Conservation (phyloP, 768 basidiomycete genomes). For the Boletales sp. region DNA sequence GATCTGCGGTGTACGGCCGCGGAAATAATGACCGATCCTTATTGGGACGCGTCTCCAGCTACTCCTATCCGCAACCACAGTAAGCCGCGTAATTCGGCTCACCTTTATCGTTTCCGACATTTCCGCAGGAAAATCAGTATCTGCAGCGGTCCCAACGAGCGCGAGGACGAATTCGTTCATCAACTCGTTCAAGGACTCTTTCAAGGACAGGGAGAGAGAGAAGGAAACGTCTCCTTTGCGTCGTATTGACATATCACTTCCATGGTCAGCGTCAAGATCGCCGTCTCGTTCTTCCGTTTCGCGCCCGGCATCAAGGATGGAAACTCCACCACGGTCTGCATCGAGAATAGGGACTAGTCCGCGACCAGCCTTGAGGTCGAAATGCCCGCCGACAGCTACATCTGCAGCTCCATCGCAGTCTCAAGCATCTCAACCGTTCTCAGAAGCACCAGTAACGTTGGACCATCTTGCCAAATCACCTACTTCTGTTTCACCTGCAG, state of each 20-base stretch:
- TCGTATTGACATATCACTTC: constrained; percentile 33
- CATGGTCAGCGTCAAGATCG: constrained; percentile 28
- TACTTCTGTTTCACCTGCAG: neutral
- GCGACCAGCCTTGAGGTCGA: constrained; percentile 15
- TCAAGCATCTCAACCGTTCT: neutral
- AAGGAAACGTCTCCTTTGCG: constrained; percentile 27
- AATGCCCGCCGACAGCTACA: neutral
- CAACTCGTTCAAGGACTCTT: constrained; percentile 15
- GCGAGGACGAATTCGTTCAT: constrained; percentile 17
- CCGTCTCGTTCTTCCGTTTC: constrained; percentile 12
- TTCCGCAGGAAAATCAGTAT: constrained; percentile 34
- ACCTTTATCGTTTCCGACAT: neutral
- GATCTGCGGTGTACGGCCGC: constrained; percentile 70
- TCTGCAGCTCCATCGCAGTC: constrained; percentile 1
- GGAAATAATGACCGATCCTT: constrained; percentile 62
- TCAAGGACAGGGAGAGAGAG: constrained; percentile 27
- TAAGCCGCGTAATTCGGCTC: constrained; percentile 31
- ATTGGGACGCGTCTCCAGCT: constrained; percentile 48
- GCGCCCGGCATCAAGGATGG: constrained; percentile 12
- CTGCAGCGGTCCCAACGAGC: constrained; percentile 13
- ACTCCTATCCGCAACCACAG: constrained; percentile 36
- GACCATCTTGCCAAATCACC: neutral
- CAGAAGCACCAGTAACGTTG: neutral
- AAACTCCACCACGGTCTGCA: constrained; percentile 13
- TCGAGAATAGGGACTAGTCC: constrained; percentile 16